A percentile compares a stretch with the other conserved stretches of the same genome.
These are phyloP conservation scores for Hemisphaericaspora lyxosophila DNA, from an alignment of 1,139 yeast species.

Conservation along the genomic window DNA sequence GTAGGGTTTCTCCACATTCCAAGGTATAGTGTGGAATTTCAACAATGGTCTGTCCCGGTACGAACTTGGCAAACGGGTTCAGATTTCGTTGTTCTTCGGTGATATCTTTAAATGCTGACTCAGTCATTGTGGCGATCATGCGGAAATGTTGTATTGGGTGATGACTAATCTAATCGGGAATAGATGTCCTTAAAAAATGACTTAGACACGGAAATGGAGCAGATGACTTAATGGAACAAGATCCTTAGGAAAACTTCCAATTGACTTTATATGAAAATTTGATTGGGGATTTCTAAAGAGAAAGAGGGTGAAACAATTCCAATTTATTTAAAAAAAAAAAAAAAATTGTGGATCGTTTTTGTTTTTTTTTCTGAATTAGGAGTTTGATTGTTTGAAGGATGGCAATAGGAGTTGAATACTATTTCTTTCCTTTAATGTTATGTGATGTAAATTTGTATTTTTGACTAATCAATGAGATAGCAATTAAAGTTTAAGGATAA, in stretches of 20 bases:
- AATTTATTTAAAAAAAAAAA: neutral
- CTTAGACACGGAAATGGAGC: no score
- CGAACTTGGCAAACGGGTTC: constrained; percentile 73
- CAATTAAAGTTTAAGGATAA: no score
- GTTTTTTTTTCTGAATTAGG: no score
- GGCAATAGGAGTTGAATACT: neutral
- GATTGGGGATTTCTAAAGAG: neutral
- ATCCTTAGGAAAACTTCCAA: no score
- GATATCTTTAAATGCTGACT: constrained; percentile 31
- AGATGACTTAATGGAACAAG: no score
- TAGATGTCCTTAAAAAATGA: no score
- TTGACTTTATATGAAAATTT: neutral
- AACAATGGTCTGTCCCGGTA: constrained; percentile 77
- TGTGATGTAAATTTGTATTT: no score
- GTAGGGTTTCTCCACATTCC: constrained; percentile 79
- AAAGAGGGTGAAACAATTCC: neutral
- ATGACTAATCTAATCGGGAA: no score
- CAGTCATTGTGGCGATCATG: constrained; percentile 4
- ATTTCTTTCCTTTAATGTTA: no score
- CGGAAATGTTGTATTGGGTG: constrained; percentile 2
- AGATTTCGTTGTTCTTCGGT: constrained; percentile 45
- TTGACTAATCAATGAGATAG: no score
- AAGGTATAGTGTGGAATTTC: constrained; percentile 73
- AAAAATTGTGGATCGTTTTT: no score
- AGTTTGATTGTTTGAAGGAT: neutral